Conservation (phyloP, 2,329 filamentous ascomycete genomes). For the Alternaria sp. region DNA sequence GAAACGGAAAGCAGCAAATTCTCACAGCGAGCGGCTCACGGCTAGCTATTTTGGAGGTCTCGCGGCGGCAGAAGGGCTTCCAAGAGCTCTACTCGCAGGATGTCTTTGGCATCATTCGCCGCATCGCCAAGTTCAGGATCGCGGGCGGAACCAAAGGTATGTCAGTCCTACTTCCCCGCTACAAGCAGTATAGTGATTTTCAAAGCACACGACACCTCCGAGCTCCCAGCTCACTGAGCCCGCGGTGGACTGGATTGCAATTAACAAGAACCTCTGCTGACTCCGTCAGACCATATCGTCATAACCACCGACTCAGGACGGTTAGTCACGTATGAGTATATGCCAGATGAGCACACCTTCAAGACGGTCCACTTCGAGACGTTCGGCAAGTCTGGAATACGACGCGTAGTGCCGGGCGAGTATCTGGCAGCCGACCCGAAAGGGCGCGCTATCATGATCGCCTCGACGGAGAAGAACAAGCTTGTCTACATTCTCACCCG, state of each 20-base stretch:
- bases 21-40: constrained; percentile 90
- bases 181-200: constrained; percentile 57
- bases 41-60: constrained; percentile 84
- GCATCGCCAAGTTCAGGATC: constrained; percentile 85
- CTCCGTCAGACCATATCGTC: constrained; percentile 83
- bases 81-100: constrained; percentile 87
- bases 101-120: constrained; percentile 93
- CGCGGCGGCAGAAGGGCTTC: constrained; percentile 84
- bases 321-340: constrained; percentile 91
- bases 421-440: constrained; percentile 96
- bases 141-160: constrained; percentile 96
- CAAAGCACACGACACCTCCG: constrained; percentile 45
- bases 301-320: constrained; percentile 94
- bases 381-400: constrained; percentile 94
- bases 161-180: constrained; percentile 46
- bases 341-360: constrained; percentile 85
- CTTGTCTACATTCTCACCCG: constrained; percentile 98
- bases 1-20: constrained; percentile 97
- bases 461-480: constrained; percentile 98
- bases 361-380: constrained; percentile 92
- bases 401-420: constrained; percentile 92
- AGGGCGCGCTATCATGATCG: constrained; percentile 91
- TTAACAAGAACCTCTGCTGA: constrained; percentile 41
- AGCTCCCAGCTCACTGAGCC: constrained; percentile 30
- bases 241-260: constrained; percentile 37